phyloP scores from a whole-genome alignment of 805 yeast genomes.

The Myxozyma vanderwaltii region DNA sequence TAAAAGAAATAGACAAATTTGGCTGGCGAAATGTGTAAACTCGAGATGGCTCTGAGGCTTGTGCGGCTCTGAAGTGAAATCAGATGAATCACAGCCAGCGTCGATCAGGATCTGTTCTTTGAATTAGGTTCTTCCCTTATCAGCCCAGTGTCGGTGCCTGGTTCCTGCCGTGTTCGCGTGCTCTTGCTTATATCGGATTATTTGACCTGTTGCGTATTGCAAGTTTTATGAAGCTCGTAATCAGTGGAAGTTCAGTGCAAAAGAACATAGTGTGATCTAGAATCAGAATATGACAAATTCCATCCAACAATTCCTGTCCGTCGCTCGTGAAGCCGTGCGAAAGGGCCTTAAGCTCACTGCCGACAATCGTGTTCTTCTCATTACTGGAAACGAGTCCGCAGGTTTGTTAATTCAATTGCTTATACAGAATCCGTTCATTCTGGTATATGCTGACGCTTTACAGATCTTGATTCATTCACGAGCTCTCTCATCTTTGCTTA shows the following conservation, averaged over 20 bases:
- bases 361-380: conserved; percentile 43
- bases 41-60: no score
- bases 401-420: conserved; percentile 39
- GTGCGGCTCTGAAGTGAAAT: no score
- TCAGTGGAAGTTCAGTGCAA: no score
- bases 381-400: conserved; percentile 83
- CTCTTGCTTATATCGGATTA: no score
- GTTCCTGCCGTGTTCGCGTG: background rate
- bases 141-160: conserved; percentile 3
- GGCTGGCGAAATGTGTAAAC: no score
- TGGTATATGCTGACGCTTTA: background rate
- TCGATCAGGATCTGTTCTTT: background rate
- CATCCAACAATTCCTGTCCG: conserved; percentile 23
- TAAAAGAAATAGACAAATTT: no score
- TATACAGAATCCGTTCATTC: background rate
- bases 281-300: conserved; percentile 10
- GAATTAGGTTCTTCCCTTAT: background rate
- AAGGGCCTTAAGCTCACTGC: conserved; percentile 8
- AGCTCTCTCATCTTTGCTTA: conserved; percentile 74
- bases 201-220: no score
- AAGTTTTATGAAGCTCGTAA: no score
- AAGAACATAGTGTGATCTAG: no score
- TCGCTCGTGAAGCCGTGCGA: conserved; percentile 21
- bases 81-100: no score
- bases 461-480: conserved; percentile 82